These are phyloP conservation scores for Hygrocybe punicea DNA, from an alignment of 768 basidiomycete genomes.

Conservation along the genomic window DNA sequence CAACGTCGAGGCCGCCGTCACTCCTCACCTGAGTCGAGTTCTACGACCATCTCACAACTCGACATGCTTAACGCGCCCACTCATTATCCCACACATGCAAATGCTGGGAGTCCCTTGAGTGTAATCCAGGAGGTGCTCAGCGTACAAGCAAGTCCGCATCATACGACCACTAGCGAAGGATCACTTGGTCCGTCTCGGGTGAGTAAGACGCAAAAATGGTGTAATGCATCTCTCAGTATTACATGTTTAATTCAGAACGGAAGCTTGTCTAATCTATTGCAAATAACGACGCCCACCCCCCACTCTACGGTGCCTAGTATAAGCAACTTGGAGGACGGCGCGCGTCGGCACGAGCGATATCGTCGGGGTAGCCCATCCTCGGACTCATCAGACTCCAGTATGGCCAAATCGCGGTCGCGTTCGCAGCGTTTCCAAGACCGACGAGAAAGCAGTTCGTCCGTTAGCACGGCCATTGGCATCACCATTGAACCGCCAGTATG, in stretches of 20 bases:
- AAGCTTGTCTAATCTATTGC: not conserved
- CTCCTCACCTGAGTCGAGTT: slow-evolving; percentile 53
- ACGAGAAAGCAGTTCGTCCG: slow-evolving; percentile 17
- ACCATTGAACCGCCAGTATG: slow-evolving; percentile 39
- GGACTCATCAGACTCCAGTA: slow-evolving; percentile 26
- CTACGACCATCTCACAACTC: slow-evolving; percentile 53
- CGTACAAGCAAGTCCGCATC: slow-evolving; percentile 36
- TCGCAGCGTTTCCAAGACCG: slow-evolving; percentile 4
- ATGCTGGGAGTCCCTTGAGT: slow-evolving; percentile 42
- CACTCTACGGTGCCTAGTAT: slow-evolving; percentile 10
- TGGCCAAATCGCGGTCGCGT: slow-evolving; percentile 7
- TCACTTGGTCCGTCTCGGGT: slow-evolving; percentile 28
- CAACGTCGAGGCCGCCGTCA: slow-evolving; percentile 39
- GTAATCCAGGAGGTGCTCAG: slow-evolving; percentile 56
- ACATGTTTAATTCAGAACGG: not conserved
- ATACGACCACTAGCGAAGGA: slow-evolving; percentile 15
- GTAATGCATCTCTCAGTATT: not conserved
- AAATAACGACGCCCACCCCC: slow-evolving; percentile 8
- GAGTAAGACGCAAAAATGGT: not conserved
- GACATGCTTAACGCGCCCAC: slow-evolving; percentile 48
- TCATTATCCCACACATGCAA: slow-evolving; percentile 11
- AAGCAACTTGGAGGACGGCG: not conserved
- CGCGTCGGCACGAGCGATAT: slow-evolving; percentile 6
- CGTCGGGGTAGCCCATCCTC: slow-evolving; percentile 22
- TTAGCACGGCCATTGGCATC: slow-evolving; percentile 31